Evolutionary conservation across 163 green algal genomes (phyloP), one percentile per base, ranked within the genome.

Genomic region (Prototheca stagnorum): DNA sequence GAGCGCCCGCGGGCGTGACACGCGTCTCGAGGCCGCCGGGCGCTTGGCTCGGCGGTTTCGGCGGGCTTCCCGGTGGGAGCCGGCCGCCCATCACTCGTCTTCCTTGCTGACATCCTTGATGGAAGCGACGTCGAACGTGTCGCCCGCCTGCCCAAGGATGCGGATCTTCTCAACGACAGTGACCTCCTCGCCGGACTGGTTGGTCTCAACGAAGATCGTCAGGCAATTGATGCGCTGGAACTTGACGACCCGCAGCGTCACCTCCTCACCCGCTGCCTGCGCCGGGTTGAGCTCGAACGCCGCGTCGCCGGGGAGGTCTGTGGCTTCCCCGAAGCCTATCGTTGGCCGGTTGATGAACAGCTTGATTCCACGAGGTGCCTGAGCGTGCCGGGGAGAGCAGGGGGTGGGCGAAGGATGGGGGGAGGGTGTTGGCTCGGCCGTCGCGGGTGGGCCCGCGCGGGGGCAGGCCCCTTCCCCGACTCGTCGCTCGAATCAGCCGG

Each of bases 301-400:
- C 2, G 31, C n/a, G 24, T 67, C 48, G 26, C 62, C 63, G 16
- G 54, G 46, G 1, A 77, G 31, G 4, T 77, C 54, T 14, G 54
- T 41, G 3, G 69, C 69, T 35, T 79, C 53, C 3, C 35, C 27
- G 23, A 72, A 72, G 11, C 62, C 62, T 3, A 72, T 62, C 17
- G 62, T 64, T 12, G 51, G 56, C 17, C 35, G 29, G 48, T 81
- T 78, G 33, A 70, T 62, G 57, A 81, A 81, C 3, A 81, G 59
- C 51, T 70, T 70, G 15, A 81, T 40, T 17, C 25, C 44, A 28
- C 54, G 59, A 14, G 72, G 72, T 8, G 59, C 72, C 34, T 57
- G 42, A 27, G 25, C n/a, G n/a, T n/a, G n/a, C n/a, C n/a, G n/a
- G n/a, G n/a, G n/a, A n/a, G n/a, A n/a, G n/a, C n/a, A n/a, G n/a